A percentile compares a stretch with the other conserved stretches of the same genome.
Conservation (phyloP, 139 green algal species). For the Chlamydomonas applanata region DNA sequence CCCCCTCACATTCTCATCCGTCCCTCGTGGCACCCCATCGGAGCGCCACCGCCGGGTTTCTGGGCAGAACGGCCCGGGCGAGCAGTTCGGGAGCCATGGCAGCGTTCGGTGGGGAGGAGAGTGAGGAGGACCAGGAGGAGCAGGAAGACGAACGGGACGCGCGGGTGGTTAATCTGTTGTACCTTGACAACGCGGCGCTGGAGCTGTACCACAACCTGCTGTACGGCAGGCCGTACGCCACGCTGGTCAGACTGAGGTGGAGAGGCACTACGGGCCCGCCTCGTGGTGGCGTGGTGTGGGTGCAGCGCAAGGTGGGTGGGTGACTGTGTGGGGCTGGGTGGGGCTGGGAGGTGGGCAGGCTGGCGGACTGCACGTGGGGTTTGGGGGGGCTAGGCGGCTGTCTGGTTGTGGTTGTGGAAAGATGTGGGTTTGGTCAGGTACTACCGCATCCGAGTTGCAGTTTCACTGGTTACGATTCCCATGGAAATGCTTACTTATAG, state of each 20-base stretch:
- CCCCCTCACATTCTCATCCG: no score
- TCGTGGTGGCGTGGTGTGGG: background rate
- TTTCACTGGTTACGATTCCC: no score
- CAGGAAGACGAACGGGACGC: slow-evolving; percentile 34
- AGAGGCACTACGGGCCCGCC: background rate
- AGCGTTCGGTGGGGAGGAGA: background rate
- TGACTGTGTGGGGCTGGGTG: background rate
- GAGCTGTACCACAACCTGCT: slow-evolving; percentile 91
- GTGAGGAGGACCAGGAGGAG: slow-evolving; percentile 19
- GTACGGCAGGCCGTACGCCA: slow-evolving; percentile 75
- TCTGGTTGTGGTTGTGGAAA: no score
- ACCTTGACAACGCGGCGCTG: slow-evolving; percentile 80
- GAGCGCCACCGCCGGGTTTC: no score
- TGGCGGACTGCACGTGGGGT: slow-evolving; percentile 19
- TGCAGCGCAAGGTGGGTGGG: slow-evolving; percentile 9
- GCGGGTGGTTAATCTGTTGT: slow-evolving; percentile 69
- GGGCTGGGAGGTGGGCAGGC: slow-evolving; percentile 23
- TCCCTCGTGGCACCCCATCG: no score
- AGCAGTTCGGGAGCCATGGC: slow-evolving; percentile 1
- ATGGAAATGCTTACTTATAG: no score
- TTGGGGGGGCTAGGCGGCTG: no score
- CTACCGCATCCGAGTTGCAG: no score
- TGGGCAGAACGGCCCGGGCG: slow-evolving; percentile 26
- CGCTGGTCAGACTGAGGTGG: slow-evolving; percentile 1
- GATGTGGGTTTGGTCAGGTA: no score